Evolutionary conservation across 768 basidiomycete species (phyloP).

Genomic region (Polyporus arcularius): DNA sequence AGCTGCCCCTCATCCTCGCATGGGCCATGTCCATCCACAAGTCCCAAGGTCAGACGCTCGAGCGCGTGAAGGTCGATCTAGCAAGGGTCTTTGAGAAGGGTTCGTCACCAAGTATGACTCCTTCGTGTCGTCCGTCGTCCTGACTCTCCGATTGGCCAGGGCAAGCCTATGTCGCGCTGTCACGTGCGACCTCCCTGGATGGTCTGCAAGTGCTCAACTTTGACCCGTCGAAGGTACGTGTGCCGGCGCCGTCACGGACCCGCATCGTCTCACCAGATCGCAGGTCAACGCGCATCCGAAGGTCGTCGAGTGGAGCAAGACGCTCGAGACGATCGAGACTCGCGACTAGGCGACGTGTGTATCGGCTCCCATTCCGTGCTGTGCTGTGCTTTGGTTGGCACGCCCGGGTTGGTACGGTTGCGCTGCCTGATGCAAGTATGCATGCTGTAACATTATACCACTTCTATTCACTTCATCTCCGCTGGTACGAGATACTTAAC

Average conservation of each 20-base stretch:
- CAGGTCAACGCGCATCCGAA: constrained; percentile 75
- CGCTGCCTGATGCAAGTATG: no score
- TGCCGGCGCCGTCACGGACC: not conserved
- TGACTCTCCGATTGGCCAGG: constrained; percentile 41
- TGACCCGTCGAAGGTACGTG: constrained; percentile 64
- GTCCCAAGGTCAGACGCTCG: constrained; percentile 94
- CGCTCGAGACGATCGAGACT: constrained; percentile 50
- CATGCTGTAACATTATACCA: no score
- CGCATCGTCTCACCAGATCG: not conserved
- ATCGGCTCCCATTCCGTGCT: not conserved
- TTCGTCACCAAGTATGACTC: constrained; percentile 27
- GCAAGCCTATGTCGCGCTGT: constrained; percentile 90
- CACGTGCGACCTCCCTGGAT: constrained; percentile 83
- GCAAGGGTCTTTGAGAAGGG: constrained; percentile 93
- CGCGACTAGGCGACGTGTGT: constrained; percentile 9
- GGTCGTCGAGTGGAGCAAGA: constrained; percentile 72
- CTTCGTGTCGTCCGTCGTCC: not conserved
- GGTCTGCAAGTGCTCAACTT: constrained; percentile 87
- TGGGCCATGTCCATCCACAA: constrained; percentile 99
- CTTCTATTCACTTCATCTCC: no score
- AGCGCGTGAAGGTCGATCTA: constrained; percentile 93
- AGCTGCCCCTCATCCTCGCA: constrained; percentile 86
- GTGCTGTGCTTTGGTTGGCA: no score
- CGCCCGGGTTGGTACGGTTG: no score
- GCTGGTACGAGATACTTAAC: no score